Base-by-base conservation (phyloP, 2,329 filamentous ascomycete species). In the Talaromyces sp. region DNA sequence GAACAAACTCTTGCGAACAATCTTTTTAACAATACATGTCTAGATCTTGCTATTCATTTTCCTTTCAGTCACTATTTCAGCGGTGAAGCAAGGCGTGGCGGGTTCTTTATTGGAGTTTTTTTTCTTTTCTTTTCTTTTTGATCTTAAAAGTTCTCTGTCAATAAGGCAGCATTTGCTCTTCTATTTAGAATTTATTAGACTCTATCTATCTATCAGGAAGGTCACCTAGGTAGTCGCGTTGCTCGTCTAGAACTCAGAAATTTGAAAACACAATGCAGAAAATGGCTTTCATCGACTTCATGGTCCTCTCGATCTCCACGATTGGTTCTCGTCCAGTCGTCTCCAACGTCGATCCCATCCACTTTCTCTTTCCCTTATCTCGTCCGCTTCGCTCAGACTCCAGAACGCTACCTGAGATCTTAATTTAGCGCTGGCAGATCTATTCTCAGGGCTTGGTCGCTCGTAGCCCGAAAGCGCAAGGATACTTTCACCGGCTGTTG, bases 401-500 rank as follows among this genome's bases (percentile, higher is more conserved):
- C 60, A 63, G 33, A 71, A 70, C 0, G 67, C 63, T 58, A 68
- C 64, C 62, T 76, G 74, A 22, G 63, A 68, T 57, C 73, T 68
- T 53, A 76, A 55, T 56, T 67, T 71, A 8, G 71, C 69, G 3
- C 68, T 68, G 15, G 64, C 66, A 9, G 65, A 68, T 21, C 63
- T 63, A 50, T 73, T 67, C 53, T 67, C 67, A 1, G 63, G 62
- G 39, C 71, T 66, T 1, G 75, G 75, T 5, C 76, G 70, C 59
- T 78, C 76, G 61, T 78, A 78, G 3, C 75, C 76, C 5, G 75
- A 74, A 46, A 78, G 61, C 21, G 72, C 69, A 21, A 77, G 59
- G 2, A 72, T 62, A 6, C 61, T 60, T n/a, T 66, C 62, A n/a
- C 35, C 53, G 55, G 15, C 52, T 35, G 4, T 41, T 28, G 33